Evolutionary conservation across 176 grass and related monocot genomes (phyloP).

Genomic region (Cenchrus fungigraminus): DNA sequence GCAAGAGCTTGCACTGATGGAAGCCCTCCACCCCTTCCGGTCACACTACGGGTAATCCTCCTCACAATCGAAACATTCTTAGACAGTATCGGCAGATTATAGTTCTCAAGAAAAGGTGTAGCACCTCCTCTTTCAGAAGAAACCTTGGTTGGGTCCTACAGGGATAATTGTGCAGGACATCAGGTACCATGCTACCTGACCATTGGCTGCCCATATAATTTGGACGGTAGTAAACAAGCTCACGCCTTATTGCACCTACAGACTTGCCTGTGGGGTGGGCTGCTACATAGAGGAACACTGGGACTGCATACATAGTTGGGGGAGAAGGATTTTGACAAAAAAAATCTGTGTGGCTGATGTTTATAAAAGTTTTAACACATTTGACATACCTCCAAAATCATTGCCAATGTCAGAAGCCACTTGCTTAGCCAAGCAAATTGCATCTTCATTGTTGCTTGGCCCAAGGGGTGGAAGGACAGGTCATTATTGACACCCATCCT

Average conservation of each 20-base stretch:
- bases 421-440: conserved; percentile 51
- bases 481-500: conserved; percentile 71
- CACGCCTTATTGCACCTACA: conserved; percentile 50
- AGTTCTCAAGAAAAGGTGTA: conserved; percentile 46
- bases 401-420: conserved; percentile 67
- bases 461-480: conserved; percentile 69
- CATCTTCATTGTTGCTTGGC: conserved; percentile 58
- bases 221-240: conserved; percentile 65
- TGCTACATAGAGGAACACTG: conserved; percentile 71
- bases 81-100: conserved; percentile 61
- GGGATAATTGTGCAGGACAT: conserved; percentile 52
- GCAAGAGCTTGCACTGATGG: conserved; percentile 68
- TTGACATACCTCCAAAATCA: conserved; percentile 51
- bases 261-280: conserved; percentile 53
- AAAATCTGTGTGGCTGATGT: neutral
- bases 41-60: conserved; percentile 59
- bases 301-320: conserved; percentile 46
- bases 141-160: conserved; percentile 47
- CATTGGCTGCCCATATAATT: conserved; percentile 55
- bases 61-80: conserved; percentile 54
- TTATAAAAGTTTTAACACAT: neutral
- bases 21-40: conserved; percentile 56
- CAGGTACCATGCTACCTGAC: conserved; percentile 51
- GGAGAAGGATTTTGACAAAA: neutral
- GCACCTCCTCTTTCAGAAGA: conserved; percentile 49